These are phyloP conservation scores for Colletotrichum tofieldiae DNA, from an alignment of 2,329 filamentous ascomycete species.

Conservation along the genomic window DNA sequence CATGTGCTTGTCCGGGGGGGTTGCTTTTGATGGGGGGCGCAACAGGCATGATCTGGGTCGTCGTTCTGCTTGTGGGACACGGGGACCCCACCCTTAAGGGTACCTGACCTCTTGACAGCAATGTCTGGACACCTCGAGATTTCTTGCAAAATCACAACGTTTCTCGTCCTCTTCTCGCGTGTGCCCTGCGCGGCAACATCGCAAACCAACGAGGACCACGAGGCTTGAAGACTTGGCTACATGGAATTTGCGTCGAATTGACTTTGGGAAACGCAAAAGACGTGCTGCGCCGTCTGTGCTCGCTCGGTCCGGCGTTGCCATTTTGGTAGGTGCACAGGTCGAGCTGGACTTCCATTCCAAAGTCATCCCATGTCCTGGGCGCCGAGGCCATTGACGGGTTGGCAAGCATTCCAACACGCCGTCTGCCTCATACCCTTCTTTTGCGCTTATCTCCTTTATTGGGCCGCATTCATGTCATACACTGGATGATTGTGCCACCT, in stretches of 20 bases:
- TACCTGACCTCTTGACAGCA: background rate
- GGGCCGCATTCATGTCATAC: background rate
- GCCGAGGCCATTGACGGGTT: constrained; percentile 2
- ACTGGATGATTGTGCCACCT: background rate
- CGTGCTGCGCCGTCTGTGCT: background rate
- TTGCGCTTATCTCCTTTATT: background rate
- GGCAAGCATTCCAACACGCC: background rate
- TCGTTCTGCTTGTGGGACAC: constrained; percentile 1
- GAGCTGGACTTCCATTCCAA: background rate
- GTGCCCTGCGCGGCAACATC: background rate
- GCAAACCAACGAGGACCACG: background rate
- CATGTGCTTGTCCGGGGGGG: constrained; percentile 35
- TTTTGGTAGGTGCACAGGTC: constrained; percentile 8
- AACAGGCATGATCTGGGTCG: background rate
- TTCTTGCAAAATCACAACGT: background rate
- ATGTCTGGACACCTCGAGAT: background rate
- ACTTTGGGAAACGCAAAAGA: constrained; percentile 7
- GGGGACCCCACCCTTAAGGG: background rate
- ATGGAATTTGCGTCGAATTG: background rate
- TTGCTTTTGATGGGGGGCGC: constrained; percentile 18
- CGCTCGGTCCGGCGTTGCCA: no score
- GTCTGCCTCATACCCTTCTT: background rate
- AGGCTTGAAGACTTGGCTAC: background rate
- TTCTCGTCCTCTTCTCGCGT: background rate
- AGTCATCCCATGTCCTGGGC: constrained; percentile 21